These are phyloP conservation scores for Populus trichocarpa DNA, from an alignment of 441 rosid species.

Conservation along the genomic window DNA sequence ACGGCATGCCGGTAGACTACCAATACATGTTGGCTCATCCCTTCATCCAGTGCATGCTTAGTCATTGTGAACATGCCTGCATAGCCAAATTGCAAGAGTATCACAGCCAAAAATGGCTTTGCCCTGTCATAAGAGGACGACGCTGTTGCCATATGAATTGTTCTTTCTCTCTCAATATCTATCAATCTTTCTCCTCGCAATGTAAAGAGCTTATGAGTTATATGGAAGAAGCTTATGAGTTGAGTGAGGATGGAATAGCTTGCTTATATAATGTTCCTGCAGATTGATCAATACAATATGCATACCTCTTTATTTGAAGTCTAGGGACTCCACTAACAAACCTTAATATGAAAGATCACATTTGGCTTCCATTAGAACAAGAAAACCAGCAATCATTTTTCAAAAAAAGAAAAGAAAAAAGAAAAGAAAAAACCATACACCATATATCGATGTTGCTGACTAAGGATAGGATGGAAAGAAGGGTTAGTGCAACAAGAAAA, in stretches of 20 bases:
- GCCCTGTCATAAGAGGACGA: conserved; percentile 21
- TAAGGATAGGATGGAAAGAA: not conserved
- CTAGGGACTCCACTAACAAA: conserved; percentile 62
- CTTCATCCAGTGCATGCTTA: conserved; percentile 69
- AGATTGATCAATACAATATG: conserved; percentile 4
- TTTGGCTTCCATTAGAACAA: not conserved
- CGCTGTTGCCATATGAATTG: not conserved
- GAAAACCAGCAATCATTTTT: not conserved
- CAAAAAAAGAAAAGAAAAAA: too few relatives aligned
- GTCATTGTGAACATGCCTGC: conserved; percentile 83
- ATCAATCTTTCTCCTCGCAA: conserved; percentile 31
- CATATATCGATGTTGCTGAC: not conserved
- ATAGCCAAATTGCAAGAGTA: conserved; percentile 69
- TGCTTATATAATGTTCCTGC: conserved; percentile 32
- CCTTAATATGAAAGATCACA: not conserved
- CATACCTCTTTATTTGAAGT: conserved; percentile 33
- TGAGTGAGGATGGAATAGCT: conserved; percentile 12
- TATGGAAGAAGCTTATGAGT: conserved; percentile 28
- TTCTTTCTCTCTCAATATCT: conserved; percentile 3
- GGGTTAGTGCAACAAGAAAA: conserved; percentile 10
- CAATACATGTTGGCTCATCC: conserved; percentile 82
- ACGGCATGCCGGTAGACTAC: conserved; percentile 82
- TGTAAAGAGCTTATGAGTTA: conserved; percentile 13
- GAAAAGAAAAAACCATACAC: not conserved
- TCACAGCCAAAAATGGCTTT: conserved; percentile 66